Conservation (phyloP, 2,329 filamentous ascomycete genomes). For the Geosmithia flava region DNA sequence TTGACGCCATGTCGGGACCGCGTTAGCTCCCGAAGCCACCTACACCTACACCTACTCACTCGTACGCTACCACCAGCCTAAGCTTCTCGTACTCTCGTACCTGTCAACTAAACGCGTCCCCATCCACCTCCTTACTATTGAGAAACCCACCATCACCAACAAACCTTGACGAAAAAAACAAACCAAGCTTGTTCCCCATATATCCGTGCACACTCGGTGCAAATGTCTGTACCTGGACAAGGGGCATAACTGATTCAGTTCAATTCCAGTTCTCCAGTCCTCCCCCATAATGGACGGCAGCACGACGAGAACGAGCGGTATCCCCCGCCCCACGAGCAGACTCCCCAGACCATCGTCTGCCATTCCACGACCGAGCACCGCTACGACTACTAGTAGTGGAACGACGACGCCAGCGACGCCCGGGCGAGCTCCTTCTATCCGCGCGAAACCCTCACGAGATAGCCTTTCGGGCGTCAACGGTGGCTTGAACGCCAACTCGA, state of each 20-base stretch:
- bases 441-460: conserved; percentile 15
- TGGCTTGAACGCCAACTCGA: not conserved
- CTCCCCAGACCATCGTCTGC: conserved; percentile 20
- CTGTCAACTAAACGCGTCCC: not conserved
- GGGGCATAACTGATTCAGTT: not conserved
- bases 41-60: too few relatives aligned
- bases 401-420: conserved; percentile 11
- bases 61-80: too few relatives aligned
- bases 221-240: not conserved
- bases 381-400: too few relatives aligned
- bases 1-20: too few relatives aligned
- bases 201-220: not conserved
- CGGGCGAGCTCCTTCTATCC: conserved; percentile 5
- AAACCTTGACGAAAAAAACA: not conserved
- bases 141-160: not conserved
- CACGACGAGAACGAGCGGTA: conserved; percentile 1
- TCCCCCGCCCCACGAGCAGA: conserved; percentile 18
- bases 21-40: too few relatives aligned
- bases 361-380: conserved; percentile 16
- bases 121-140: not conserved
- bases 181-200: not conserved
- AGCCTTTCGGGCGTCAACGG: conserved; percentile 6
- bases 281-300: conserved; percentile 1
- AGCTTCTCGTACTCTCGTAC: too few relatives aligned
- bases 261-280: not conserved